A percentile compares a stretch with the other conserved stretches of the same genome.
These are phyloP conservation scores for Metschnikowia gruessii DNA, from an alignment of 805 yeast genomes.

Conservation along the genomic window DNA sequence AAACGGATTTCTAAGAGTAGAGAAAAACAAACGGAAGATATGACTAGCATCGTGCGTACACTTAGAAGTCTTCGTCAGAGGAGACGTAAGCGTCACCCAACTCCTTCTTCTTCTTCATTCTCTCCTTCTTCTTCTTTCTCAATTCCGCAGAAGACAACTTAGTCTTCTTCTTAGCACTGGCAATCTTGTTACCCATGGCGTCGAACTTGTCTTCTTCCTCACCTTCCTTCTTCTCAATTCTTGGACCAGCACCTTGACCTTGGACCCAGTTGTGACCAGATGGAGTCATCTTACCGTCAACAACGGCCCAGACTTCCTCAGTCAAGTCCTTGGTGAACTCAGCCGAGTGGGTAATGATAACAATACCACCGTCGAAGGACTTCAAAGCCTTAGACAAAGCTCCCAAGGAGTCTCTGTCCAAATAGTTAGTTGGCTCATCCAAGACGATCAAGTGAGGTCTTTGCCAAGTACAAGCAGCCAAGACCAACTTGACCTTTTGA, in stretches of 20 bases:
- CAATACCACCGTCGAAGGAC: slow-evolving; percentile 99
- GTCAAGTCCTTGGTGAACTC: slow-evolving; percentile 99
- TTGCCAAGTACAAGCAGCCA: slow-evolving; percentile 99
- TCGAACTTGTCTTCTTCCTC: slow-evolving; percentile 95
- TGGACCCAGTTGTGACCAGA: slow-evolving; percentile 99
- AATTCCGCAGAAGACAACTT: slow-evolving; percentile 98
- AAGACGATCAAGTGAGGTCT: slow-evolving; percentile 99
- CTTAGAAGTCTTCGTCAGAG: slow-evolving; percentile 69
- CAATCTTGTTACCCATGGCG: slow-evolving; percentile 99
- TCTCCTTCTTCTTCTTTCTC: slow-evolving; percentile 99
- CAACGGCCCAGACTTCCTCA: slow-evolving; percentile 99
- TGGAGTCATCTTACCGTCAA: slow-evolving; percentile 98
- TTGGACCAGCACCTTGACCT: slow-evolving; percentile 99
- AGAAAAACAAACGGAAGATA: slow-evolving; percentile 8
- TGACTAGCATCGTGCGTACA: slow-evolving; percentile 7
- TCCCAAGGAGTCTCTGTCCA: slow-evolving; percentile 99
- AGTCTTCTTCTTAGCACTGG: slow-evolving; percentile 91
- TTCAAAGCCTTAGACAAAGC: slow-evolving; percentile 99
- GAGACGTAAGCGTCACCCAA: slow-evolving; percentile 99
- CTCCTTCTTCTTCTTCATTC: slow-evolving; percentile 99
- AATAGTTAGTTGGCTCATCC: slow-evolving; percentile 99
- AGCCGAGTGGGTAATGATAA: slow-evolving; percentile 99
- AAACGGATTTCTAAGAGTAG: slow-evolving; percentile 11
- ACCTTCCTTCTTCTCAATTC: slow-evolving; percentile 94
- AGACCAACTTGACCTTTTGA: slow-evolving; percentile 98